Percentiles rank a stretch among this genome's conserved stretches.
Conservation (phyloP, 208 protist species). For the Trypanosoma rangeli region DNA sequence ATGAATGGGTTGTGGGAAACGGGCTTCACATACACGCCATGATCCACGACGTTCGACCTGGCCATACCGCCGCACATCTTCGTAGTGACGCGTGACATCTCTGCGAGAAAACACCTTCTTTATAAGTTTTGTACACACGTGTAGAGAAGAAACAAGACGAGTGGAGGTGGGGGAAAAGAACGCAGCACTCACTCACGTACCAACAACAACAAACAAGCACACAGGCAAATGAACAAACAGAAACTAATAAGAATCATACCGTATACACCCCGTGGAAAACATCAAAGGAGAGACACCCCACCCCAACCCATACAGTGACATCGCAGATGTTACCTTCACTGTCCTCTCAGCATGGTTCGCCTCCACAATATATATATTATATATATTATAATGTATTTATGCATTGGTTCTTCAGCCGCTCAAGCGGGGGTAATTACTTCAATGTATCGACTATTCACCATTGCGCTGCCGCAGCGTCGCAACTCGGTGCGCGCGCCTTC, state of each 20-base stretch:
- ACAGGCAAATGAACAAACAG: no score
- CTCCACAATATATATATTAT: no score
- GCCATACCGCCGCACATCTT: constrained; percentile 63
- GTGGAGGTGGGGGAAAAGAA: background rate
- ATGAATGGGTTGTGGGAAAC: constrained; percentile 77
- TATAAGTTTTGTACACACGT: background rate
- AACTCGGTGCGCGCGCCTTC: constrained; percentile 33
- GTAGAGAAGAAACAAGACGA: background rate
- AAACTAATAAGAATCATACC: no score
- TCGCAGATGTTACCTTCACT: background rate
- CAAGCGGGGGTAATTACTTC: constrained; percentile 56
- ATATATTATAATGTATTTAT: no score
- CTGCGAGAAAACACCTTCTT: background rate
- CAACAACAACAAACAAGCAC: no score
- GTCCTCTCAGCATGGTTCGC: background rate
- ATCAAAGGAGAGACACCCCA: no score
- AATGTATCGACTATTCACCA: constrained; percentile 77
- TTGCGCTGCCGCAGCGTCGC: constrained; percentile 41
- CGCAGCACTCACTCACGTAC: background rate
- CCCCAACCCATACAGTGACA: no score
- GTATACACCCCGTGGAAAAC: no score
- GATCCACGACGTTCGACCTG: constrained; percentile 67
- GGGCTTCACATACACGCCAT: constrained; percentile 74
- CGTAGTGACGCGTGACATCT: constrained; percentile 56
- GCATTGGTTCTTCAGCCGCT: no score